Conservation (phyloP, 208 protist genomes). For the Trypanosoma cruzi region DNA sequence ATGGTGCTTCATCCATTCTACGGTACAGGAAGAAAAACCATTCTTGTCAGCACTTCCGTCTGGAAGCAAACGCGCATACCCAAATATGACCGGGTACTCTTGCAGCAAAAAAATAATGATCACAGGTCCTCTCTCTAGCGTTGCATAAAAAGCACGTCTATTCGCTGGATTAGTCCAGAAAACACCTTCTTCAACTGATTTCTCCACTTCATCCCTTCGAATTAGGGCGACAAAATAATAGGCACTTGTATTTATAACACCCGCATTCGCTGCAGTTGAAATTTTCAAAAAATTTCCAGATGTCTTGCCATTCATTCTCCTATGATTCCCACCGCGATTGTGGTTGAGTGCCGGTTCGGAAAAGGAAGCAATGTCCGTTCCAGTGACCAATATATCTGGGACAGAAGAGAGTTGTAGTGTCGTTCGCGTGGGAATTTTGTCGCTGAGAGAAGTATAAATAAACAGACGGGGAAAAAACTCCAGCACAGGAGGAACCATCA, state of each 20-base stretch:
- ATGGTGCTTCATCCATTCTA: conserved; percentile 72
- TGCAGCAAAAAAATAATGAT: conserved; percentile 55
- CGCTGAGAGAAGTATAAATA: conserved; percentile 65
- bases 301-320: conserved; percentile 3
- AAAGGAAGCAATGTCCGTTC: not conserved
- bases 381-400: not conserved
- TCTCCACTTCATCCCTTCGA: conserved; percentile 45
- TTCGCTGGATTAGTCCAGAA: conserved; percentile 44
- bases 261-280: conserved; percentile 1
- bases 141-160: conserved; percentile 42
- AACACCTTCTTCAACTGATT: conserved; percentile 47
- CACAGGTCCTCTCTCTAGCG: conserved; percentile 36
- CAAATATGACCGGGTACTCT: conserved; percentile 48
- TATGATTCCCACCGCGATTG: conserved; percentile 1
- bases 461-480: conserved; percentile 71
- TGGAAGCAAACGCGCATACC: conserved; percentile 52
- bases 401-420: conserved; percentile 9
- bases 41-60: conserved; percentile 12
- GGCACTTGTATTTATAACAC: conserved; percentile 14
- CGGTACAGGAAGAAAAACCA: conserved; percentile 25
- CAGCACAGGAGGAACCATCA: conserved; percentile 55
- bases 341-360: not conserved
- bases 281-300: not conserved
- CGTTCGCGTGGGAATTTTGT: conserved; percentile 45
- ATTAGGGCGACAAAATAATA: conserved; percentile 51